phyloP scores from a whole-genome alignment of 371 early-diverging fungal genomes.

The Syncephalastrum contaminatum region DNA sequence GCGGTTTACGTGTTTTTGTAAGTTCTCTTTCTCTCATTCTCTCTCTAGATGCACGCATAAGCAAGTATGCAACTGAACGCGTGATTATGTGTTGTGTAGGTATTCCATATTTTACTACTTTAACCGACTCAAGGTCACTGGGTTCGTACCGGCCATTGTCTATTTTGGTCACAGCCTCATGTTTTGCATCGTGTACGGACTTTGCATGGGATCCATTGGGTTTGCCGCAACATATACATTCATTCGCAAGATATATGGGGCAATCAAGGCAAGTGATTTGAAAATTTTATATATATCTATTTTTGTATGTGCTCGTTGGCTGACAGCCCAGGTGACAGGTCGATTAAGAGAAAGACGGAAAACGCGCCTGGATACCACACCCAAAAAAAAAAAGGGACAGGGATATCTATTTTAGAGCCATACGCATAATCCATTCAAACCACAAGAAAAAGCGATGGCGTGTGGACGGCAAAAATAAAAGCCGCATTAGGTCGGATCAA shows the following conservation, averaged over 20 bases:
- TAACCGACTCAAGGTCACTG: conserved; percentile 43
- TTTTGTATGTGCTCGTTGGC: too few relatives aligned
- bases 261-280: conserved; percentile 64
- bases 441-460: too few relatives aligned
- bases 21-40: conserved; percentile 19
- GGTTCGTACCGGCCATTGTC: conserved; percentile 53
- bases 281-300: not conserved
- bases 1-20: conserved; percentile 71
- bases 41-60: too few relatives aligned
- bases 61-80: too few relatives aligned
- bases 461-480: too few relatives aligned
- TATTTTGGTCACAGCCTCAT: conserved; percentile 57
- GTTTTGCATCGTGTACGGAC: conserved; percentile 50
- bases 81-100: conserved; percentile 11
- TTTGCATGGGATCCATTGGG: conserved; percentile 79
- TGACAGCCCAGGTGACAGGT: too few relatives aligned
- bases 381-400: too few relatives aligned
- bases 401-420: too few relatives aligned
- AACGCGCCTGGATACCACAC: too few relatives aligned
- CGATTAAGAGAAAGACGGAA: too few relatives aligned
- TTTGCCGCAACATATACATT: conserved; percentile 75
- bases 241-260: conserved; percentile 69
- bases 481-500: too few relatives aligned
- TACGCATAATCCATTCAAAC: too few relatives aligned
- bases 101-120: conserved; percentile 55